Evolutionary conservation across 148 eudicot genomes (phyloP).

Genomic region (Camellia lanceoleosa): DNA sequence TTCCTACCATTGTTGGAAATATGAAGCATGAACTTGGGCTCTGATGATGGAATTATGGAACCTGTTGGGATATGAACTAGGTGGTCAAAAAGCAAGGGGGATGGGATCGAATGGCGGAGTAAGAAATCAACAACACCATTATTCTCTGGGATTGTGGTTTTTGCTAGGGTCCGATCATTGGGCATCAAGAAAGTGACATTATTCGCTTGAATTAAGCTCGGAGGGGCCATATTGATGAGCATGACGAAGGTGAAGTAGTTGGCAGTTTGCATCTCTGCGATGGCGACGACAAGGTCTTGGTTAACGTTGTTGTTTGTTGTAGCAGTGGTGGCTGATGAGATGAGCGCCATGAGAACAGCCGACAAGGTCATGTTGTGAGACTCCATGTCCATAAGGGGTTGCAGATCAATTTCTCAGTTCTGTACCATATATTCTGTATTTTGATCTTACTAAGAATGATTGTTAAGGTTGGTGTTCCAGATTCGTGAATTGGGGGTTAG

Average conservation of each 20-base stretch:
- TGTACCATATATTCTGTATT: not conserved
- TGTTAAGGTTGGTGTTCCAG: not conserved
- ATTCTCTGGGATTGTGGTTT: constrained; percentile 31
- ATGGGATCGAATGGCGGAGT: constrained; percentile 61
- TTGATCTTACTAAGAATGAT: not conserved
- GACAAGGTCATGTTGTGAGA: constrained; percentile 11
- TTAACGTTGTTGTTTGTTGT: constrained; percentile 11
- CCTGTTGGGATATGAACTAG: constrained; percentile 54
- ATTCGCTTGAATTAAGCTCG: constrained; percentile 41
- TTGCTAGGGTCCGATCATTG: constrained; percentile 48
- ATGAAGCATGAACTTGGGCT: constrained; percentile 31
- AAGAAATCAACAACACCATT: constrained; percentile 45
- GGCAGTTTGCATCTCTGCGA: constrained; percentile 68
- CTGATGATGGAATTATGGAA: constrained; percentile 53
- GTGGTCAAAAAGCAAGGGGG: constrained; percentile 56
- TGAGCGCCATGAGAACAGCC: constrained; percentile 18
- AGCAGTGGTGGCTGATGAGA: constrained; percentile 19
- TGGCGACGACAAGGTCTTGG: constrained; percentile 41
- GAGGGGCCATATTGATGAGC: constrained; percentile 60
- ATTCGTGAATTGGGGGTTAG: constrained; percentile 9
- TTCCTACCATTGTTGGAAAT: constrained; percentile 51
- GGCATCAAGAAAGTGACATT: constrained; percentile 90
- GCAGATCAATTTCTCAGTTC: not conserved
- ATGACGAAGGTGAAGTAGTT: constrained; percentile 68
- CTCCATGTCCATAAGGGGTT: not conserved